Evolutionary conservation across 768 basidiomycete genomes (phyloP).

Genomic region (Baorangia bicolor): DNA sequence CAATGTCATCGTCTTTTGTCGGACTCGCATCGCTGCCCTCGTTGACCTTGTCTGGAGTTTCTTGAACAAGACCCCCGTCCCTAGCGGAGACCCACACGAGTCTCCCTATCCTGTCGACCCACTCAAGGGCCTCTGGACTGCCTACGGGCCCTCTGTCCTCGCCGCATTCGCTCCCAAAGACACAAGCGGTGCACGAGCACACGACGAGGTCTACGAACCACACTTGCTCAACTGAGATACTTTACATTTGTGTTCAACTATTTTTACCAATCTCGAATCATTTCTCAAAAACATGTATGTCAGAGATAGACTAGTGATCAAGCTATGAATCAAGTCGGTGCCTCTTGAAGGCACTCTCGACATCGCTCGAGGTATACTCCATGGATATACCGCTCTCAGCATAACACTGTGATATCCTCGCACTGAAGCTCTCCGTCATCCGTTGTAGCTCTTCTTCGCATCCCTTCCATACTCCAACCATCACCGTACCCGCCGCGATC

Average conservation of each 20-base stretch:
- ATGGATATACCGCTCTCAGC: conserved; percentile 65
- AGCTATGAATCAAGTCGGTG: conserved; percentile 42
- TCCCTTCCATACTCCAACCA: conserved; percentile 87
- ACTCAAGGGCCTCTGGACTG: conserved; percentile 39
- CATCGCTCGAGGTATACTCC: conserved; percentile 73
- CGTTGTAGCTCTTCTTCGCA: conserved; percentile 82
- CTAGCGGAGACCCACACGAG: conserved; percentile 24
- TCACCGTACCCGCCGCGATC: conserved; percentile 59
- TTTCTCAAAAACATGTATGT: conserved; percentile 10
- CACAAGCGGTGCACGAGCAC: conserved; percentile 5
- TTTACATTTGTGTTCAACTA: background rate
- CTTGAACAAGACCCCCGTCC: conserved; percentile 37
- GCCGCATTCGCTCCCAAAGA: conserved; percentile 27
- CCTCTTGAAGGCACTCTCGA: conserved; percentile 75
- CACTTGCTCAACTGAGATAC: conserved; percentile 16
- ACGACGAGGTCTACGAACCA: background rate
- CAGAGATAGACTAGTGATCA: conserved; percentile 5
- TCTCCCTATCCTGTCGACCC: conserved; percentile 28
- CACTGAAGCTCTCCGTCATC: conserved; percentile 67
- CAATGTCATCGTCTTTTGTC: conserved; percentile 55
- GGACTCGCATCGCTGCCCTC: conserved; percentile 47
- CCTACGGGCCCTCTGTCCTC: conserved; percentile 41
- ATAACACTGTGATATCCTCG: conserved; percentile 77
- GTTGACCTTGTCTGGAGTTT: conserved; percentile 47
- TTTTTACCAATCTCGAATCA: background rate